These are phyloP conservation scores for Claviceps sp. DNA, from an alignment of 2,329 filamentous ascomycete species.

Conservation along the genomic window DNA sequence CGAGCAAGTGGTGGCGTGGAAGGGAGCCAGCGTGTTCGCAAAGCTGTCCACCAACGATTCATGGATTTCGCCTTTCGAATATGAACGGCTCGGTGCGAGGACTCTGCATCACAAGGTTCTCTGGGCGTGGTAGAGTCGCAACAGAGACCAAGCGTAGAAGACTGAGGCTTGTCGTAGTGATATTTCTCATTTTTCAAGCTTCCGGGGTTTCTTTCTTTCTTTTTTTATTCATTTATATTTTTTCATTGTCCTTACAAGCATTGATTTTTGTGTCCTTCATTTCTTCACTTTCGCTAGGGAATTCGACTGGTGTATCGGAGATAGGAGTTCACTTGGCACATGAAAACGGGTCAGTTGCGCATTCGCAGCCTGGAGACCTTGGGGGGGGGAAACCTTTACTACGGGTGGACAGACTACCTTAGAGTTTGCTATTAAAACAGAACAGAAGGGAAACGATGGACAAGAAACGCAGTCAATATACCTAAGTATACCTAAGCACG, in stretches of 20 bases:
- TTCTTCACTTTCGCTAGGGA: background rate
- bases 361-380: background rate
- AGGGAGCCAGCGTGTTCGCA: constrained; percentile 92
- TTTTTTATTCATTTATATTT: background rate
- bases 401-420: background rate
- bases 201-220: background rate
- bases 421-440: too few species aligned
- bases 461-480: too few species aligned
- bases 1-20: constrained; percentile 95
- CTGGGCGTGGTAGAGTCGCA: constrained; percentile 39
- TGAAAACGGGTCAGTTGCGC: background rate
- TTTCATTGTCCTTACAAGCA: background rate
- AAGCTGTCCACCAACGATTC: constrained; percentile 87
- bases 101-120: constrained; percentile 72
- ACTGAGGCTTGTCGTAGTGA: background rate
- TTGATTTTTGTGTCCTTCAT: background rate
- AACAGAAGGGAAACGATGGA: too few species aligned
- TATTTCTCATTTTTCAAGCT: background rate
- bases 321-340: background rate
- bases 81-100: constrained; percentile 70
- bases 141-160: constrained; percentile 6
- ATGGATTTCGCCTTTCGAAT: constrained; percentile 82
- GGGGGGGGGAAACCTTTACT: background rate
- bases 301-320: background rate
- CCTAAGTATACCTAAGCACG: too few species aligned